Evolutionary conservation across 495 filamentous ascomycete species (phyloP).

Genomic region (Lepidopterella palustris): DNA sequence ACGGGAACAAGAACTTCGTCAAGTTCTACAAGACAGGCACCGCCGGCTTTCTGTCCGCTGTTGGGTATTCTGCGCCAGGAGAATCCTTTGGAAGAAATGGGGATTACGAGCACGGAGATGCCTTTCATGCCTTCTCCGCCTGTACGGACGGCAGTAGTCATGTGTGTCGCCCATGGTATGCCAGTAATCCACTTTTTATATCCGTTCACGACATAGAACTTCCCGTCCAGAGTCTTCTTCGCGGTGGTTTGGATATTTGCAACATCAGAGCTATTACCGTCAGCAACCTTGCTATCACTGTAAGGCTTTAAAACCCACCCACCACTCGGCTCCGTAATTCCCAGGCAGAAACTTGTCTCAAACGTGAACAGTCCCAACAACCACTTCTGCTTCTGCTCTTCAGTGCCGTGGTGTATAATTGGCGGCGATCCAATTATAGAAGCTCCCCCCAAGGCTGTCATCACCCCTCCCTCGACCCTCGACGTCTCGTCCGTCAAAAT

Average conservation of each 20-base stretch:
- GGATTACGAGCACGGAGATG: constrained; percentile 31
- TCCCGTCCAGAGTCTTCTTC: constrained; percentile 26
- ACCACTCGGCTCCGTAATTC: constrained; percentile 31
- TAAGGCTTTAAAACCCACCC: too few species aligned
- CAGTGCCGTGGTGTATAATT: constrained; percentile 28
- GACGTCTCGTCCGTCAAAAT: constrained; percentile 34
- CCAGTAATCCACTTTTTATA: constrained; percentile 35
- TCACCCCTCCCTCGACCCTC: constrained; percentile 34
- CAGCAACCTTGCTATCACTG: too few species aligned
- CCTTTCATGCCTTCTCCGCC: constrained; percentile 29
- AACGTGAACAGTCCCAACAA: constrained; percentile 30
- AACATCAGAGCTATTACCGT: constrained; percentile 28
- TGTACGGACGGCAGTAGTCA: constrained; percentile 33
- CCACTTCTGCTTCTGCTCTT: constrained; percentile 30
- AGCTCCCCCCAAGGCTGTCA: constrained; percentile 24
- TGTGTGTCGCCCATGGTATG: constrained; percentile 31
- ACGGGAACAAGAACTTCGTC: constrained; percentile 37
- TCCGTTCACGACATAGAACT: constrained; percentile 31
- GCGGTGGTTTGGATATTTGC: constrained; percentile 30
- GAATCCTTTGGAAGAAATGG: constrained; percentile 20
- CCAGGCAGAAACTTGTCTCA: constrained; percentile 32
- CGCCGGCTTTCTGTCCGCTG: constrained; percentile 36
- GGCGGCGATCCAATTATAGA: constrained; percentile 31
- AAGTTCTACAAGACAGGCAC: constrained; percentile 34
- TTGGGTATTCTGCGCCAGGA: constrained; percentile 22